Evolutionary conservation across 257 asterid genomes (phyloP).

Genomic region (Forsythia suspensa): DNA sequence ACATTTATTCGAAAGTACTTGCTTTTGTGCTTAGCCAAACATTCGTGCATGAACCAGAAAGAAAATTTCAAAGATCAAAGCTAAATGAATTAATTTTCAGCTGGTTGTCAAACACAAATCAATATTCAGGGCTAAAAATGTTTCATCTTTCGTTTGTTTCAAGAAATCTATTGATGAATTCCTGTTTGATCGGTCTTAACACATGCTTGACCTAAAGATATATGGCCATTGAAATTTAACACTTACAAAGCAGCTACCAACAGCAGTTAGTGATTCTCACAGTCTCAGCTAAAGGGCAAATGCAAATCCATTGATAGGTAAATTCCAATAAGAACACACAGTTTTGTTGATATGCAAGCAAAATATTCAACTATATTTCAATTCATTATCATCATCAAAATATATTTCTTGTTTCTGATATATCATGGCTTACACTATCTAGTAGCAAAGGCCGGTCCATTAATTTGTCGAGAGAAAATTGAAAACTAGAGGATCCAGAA

Average conservation of each 20-base stretch:
- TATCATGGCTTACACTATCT: conserved; percentile 36
- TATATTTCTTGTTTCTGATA: conserved; percentile 26
- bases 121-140: neutral
- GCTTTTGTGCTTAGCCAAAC: neutral
- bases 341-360: neutral
- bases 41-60: neutral
- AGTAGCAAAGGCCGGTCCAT: conserved; percentile 39
- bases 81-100: neutral
- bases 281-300: neutral
- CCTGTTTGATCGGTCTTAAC: neutral
- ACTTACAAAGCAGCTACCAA: neutral
- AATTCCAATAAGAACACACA: neutral
- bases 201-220: neutral
- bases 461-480: conserved; percentile 29
- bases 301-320: neutral
- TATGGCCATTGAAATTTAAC: neutral
- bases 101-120: neutral
- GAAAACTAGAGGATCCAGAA: conserved; percentile 29
- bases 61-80: neutral
- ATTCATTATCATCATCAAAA: conserved; percentile 32
- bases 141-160: neutral
- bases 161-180: neutral
- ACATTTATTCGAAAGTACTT: neutral
- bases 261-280: neutral
- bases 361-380: conserved; percentile 30